phyloP scores from a whole-genome alignment of 2,329 filamentous ascomycete species.

The Colletotrichum sp. region DNA sequence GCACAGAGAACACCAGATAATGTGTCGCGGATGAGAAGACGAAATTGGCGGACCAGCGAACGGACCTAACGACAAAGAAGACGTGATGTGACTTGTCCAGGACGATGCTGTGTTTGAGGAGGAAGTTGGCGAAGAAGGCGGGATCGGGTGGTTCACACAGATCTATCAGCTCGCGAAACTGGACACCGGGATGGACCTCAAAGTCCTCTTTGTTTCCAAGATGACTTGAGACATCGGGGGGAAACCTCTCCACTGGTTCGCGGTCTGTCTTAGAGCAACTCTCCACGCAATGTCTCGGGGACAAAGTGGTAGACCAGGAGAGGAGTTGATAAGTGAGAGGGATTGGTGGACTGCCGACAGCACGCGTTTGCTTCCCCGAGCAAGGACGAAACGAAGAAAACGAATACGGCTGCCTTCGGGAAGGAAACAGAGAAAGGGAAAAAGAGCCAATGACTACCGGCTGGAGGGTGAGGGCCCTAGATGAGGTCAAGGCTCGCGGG shows the following conservation, averaged over 20 bases:
- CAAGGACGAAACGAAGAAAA: background rate
- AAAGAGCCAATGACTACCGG: constrained; percentile 14
- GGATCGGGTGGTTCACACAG: constrained; percentile 24
- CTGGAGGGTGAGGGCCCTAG: constrained; percentile 18
- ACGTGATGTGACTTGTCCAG: constrained; percentile 8
- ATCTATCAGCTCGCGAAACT: constrained; percentile 24
- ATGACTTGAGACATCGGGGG: constrained; percentile 36
- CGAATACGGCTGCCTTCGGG: background rate
- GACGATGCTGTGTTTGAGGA: constrained; percentile 1
- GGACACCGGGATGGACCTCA: constrained; percentile 25
- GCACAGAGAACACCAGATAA: background rate
- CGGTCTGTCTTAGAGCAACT: constrained; percentile 19
- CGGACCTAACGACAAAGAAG: constrained; percentile 4
- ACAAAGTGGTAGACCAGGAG: constrained; percentile 2
- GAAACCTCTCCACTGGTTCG: constrained; percentile 28
- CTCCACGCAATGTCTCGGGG: constrained; percentile 21
- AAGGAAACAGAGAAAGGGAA: background rate
- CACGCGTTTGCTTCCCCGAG: constrained; percentile 7
- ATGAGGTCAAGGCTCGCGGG: constrained; percentile 16
- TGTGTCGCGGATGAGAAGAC: constrained; percentile 4
- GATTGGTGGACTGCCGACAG: background rate
- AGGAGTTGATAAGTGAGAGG: background rate
- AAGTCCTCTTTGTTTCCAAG: constrained; percentile 34
- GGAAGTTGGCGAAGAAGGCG: constrained; percentile 21
- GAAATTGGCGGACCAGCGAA: constrained; percentile 1